Evolutionary conservation across 2,329 filamentous ascomycete species (phyloP).

Genomic region (Cladosporium sp.): DNA sequence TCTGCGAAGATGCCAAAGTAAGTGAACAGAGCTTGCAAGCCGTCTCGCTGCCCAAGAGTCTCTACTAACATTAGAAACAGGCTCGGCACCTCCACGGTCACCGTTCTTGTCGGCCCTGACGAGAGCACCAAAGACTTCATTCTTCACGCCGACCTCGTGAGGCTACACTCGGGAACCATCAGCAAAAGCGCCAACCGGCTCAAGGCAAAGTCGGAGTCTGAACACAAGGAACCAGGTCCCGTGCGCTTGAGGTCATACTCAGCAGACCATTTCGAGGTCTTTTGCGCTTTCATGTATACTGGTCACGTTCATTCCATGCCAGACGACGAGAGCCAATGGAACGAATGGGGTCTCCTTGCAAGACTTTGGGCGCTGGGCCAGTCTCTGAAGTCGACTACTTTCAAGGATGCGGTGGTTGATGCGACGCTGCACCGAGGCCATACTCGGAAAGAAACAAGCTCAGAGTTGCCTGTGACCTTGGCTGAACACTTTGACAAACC

Average conservation of each 20-base stretch:
- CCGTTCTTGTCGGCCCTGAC: background rate
- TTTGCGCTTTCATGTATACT: background rate
- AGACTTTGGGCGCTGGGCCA: background rate
- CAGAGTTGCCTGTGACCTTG: no score
- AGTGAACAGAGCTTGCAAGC: no score
- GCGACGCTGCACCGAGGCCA: background rate
- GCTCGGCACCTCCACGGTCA: background rate
- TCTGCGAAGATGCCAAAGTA: no score
- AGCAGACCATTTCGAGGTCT: background rate
- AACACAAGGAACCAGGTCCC: no score
- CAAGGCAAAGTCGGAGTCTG: no score
- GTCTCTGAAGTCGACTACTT: background rate
- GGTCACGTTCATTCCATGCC: background rate
- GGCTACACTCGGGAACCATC: background rate
- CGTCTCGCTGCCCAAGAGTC: no score
- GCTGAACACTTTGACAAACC: no score
- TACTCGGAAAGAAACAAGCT: no score
- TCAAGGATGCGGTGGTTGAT: conserved; percentile 1
- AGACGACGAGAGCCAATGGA: no score
- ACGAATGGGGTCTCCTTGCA: background rate
- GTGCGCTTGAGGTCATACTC: no score
- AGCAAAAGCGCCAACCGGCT: no score
- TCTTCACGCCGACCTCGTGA: background rate
- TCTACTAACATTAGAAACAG: background rate
- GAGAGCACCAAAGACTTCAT: background rate